Evolutionary conservation across 257 asterid species (phyloP), one percentile per base, ranked within the genome.

Genomic region (Forsythia suspensa): DNA sequence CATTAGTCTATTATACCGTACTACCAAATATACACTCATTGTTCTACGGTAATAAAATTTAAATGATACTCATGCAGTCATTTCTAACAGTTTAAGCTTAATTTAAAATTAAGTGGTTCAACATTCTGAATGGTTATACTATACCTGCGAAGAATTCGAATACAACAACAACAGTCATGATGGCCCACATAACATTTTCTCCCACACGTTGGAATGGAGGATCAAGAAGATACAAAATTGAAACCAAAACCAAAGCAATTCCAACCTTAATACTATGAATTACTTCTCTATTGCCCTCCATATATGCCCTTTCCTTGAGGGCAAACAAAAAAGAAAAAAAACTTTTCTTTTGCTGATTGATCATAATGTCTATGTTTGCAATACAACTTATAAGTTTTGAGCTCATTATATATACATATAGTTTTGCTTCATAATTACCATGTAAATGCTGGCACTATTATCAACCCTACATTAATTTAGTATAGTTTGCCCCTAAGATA

Each of bases 101-200:
- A 29, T 29, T 43, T 10, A 9, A 44, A 4, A 44, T 44, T 16
- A 11, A 29, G 34, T 44, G 12, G 3, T 44, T 44, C 52, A 44
- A 44, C 16, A 10, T 61, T 61, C 2, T 2, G 68, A 21, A 20
- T 8, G 8, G 39, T 20, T 61, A 20, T 59, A 59, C 11, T 39
- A 55, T 48, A 91, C 98, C 98, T 88, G 95, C 92, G 0, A 82
- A 87, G 80, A 91, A 91, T 77, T 95, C 98, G 76, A 95, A 95
- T 83, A 89, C 85, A 5, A 95, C 97, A 2, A 93, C 90, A 3
- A 95, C 99, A 0, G 99, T 95, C 96, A 95, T 95, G 83, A 93
- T 87, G 77, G 99, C 97, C 99, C 99, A 95, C 92, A 95, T 93
- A 61, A 91, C 94, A 81, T 93, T 93, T 20, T 90, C 93, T 70